phyloP scores from a whole-genome alignment of 2,329 filamentous ascomycete species.

The Alternaria longipes region DNA sequence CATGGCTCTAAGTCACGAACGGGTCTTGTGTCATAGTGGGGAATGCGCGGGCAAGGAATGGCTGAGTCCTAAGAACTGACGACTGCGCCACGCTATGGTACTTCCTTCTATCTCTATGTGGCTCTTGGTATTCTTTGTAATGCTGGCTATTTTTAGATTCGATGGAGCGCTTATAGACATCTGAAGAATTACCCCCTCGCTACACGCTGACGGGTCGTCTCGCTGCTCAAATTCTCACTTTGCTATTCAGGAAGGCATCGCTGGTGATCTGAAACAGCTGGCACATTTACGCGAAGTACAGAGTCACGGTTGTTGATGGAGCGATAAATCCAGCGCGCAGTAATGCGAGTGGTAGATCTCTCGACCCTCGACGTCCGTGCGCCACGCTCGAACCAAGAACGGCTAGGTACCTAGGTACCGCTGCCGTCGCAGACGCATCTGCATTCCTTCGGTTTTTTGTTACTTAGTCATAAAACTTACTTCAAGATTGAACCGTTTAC shows the following conservation, averaged over 20 bases:
- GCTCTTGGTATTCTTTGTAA: conserved; percentile 6
- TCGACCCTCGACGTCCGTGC: neutral
- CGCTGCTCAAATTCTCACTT: neutral
- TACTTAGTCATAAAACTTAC: neutral
- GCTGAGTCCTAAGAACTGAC: neutral
- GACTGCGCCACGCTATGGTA: neutral
- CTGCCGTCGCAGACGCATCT: neutral
- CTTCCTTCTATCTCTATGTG: neutral
- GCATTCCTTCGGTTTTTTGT: neutral
- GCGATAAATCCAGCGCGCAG: neutral
- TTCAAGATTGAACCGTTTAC: neutral
- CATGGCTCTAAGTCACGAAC: neutral
- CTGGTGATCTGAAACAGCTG: neutral
- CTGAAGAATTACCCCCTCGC: neutral
- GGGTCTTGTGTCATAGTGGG: neutral
- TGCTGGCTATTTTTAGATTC: conserved; percentile 15
- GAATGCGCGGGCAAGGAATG: neutral
- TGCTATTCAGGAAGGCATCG: neutral
- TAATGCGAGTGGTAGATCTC: neutral
- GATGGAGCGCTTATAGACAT: conserved; percentile 3
- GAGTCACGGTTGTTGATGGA: neutral
- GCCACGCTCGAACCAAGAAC: neutral
- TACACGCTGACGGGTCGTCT: conserved; percentile 1
- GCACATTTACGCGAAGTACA: neutral
- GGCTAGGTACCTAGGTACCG: neutral